phyloP scores from a whole-genome alignment of 2,329 filamentous ascomycete species.

The Acarospora socialis region DNA sequence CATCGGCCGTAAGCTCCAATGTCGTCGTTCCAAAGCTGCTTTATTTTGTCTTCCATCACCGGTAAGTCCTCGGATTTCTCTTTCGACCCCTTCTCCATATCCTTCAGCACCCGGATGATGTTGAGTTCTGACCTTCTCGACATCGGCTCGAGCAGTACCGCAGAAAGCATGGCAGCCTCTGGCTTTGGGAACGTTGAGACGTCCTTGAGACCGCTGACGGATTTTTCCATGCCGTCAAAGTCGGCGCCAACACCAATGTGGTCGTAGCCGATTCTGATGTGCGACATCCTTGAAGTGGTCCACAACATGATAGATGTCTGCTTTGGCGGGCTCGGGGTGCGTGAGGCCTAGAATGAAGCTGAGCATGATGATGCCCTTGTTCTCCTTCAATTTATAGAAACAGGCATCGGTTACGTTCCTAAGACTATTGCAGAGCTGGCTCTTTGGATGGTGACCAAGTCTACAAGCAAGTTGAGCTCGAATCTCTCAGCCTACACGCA shows the following conservation, averaged over 20 bases:
- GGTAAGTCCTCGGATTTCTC: too few species aligned
- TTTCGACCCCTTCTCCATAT: too few species aligned
- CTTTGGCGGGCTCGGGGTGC: conserved; percentile 8
- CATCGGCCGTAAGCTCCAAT: too few species aligned
- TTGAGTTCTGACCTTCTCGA: too few species aligned
- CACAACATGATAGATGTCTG: conserved; percentile 13
- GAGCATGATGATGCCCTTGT: conserved; percentile 17
- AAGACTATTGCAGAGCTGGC: conserved; percentile 7
- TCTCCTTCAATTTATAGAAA: conserved; percentile 12
- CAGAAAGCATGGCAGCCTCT: too few species aligned
- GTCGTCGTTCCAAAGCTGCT: too few species aligned
- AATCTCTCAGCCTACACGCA: too few species aligned
- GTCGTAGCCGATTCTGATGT: conserved; percentile 9
- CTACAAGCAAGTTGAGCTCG: too few species aligned
- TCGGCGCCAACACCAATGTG: conserved; percentile 10
- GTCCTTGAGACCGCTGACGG: conserved; percentile 30
- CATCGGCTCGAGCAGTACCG: too few species aligned
- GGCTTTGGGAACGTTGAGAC: conserved; percentile 79
- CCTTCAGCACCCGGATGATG: too few species aligned
- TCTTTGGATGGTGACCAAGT: too few species aligned
- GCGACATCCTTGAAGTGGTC: conserved; percentile 12
- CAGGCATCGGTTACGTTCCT: conserved; percentile 16
- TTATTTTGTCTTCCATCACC: too few species aligned
- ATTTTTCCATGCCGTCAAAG: conserved; percentile 7
- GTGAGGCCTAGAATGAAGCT: conserved; percentile 15